phyloP scores from a whole-genome alignment of 164 flowering plant genomes.

The Cinnamomum chago region DNA sequence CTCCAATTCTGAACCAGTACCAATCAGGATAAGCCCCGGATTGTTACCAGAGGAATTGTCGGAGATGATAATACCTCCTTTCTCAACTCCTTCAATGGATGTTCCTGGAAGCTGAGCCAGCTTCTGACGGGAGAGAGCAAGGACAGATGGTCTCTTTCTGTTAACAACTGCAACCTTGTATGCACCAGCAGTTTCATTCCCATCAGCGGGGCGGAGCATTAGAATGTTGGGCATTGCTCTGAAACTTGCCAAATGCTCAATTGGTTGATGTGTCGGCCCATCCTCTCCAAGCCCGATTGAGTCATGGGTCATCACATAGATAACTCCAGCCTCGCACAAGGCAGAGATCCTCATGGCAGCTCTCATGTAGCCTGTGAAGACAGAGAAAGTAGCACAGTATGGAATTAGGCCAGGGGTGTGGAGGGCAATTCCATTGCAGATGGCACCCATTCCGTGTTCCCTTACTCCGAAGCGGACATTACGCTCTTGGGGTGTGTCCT shows the following conservation, averaged over 20 bases:
- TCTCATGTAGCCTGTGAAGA: constrained; percentile 98
- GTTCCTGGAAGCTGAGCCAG: constrained; percentile 81
- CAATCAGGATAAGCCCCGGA: constrained; percentile 83
- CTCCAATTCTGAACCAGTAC: constrained; percentile 89
- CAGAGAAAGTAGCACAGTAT: constrained; percentile 97
- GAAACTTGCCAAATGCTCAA: constrained; percentile 95
- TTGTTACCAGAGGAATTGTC: constrained; percentile 75
- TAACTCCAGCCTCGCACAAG: constrained; percentile 71
- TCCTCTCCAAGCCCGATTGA: constrained; percentile 99
- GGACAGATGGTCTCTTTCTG: constrained; percentile 85
- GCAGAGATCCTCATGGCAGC: constrained; percentile 94
- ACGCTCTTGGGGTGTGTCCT: constrained; percentile 85
- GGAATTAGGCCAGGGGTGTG: constrained; percentile 92
- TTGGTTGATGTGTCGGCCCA: constrained; percentile 99
- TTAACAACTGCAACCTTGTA: constrained; percentile 85
- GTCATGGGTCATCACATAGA: constrained; percentile 98
- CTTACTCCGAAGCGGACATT: constrained; percentile 91
- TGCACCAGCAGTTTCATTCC: constrained; percentile 94
- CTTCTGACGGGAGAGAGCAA: constrained; percentile 92
- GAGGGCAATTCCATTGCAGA: constrained; percentile 89
- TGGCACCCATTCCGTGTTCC: constrained; percentile 96
- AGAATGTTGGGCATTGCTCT: constrained; percentile 97
- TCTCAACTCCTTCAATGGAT: constrained; percentile 79
- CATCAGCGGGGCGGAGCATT: constrained; percentile 98
- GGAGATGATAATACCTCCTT: constrained; percentile 81